phyloP scores from a whole-genome alignment of 2,329 filamentous ascomycete genomes.

The Cucurbitaria berberidis region DNA sequence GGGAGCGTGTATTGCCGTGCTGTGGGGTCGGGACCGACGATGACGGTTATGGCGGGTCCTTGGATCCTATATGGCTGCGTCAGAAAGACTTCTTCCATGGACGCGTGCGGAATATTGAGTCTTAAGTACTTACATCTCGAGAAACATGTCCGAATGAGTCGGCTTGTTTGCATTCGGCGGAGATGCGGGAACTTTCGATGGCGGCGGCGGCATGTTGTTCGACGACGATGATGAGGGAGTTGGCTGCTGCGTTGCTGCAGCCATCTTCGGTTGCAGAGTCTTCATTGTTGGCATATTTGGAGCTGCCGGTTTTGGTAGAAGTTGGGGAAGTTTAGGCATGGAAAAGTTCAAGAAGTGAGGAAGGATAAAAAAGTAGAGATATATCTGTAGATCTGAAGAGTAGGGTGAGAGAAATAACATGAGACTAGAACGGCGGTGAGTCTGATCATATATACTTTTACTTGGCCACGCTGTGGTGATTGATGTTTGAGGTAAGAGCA shows the following conservation, averaged over 20 bases:
- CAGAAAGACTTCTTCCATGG: background rate
- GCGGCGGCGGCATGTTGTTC: background rate
- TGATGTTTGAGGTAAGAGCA: no score
- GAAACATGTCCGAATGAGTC: constrained; percentile 5
- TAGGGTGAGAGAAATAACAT: no score
- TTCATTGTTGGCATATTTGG: background rate
- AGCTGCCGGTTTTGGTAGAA: background rate
- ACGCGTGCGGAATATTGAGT: background rate
- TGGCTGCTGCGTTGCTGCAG: background rate
- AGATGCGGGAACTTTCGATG: background rate
- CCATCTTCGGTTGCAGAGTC: background rate
- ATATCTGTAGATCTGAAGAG: no score
- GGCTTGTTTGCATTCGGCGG: background rate
- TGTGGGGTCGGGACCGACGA: constrained; percentile 4
- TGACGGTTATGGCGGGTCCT: constrained; percentile 10
- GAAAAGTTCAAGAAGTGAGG: background rate
- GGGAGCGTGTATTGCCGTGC: constrained; percentile 13
- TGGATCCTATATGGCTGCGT: constrained; percentile 7
- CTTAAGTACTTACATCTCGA: constrained; percentile 6
- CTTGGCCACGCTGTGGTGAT: no score
- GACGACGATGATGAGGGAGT: background rate
- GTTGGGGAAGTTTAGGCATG: background rate
- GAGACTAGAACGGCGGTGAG: no score
- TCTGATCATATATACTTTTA: no score
- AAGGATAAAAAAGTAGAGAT: no score